Percentiles rank a stretch among this genome's conserved stretches.
phyloP scores from a whole-genome alignment of 2,329 filamentous ascomycete species.

The Hysterium pulicare region DNA sequence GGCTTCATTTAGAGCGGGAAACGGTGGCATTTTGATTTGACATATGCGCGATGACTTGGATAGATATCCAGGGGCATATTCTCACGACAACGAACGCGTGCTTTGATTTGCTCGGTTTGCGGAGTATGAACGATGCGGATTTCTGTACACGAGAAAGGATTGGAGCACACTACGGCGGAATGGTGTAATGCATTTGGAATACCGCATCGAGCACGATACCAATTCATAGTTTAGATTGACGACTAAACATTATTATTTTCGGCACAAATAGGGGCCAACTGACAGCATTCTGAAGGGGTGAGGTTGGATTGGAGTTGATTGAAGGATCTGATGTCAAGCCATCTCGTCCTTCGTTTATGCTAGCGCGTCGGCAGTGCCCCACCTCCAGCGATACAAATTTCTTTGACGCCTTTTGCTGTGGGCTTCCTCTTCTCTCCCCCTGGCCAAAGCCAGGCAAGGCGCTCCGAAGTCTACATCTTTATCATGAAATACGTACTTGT shows the following conservation, averaged over 20 bases:
- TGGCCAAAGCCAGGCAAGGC: slow-evolving; percentile 39
- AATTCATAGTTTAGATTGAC: slow-evolving; percentile 32
- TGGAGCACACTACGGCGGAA: slow-evolving; percentile 9
- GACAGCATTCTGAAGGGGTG: slow-evolving; percentile 4
- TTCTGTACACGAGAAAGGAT: slow-evolving; percentile 1
- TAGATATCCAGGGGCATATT: slow-evolving; percentile 32
- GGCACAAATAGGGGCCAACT: neutral
- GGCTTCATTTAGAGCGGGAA: slow-evolving; percentile 15
- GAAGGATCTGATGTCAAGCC: slow-evolving; percentile 16
- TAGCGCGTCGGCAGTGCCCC: slow-evolving; percentile 12
- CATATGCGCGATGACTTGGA: slow-evolving; percentile 11
- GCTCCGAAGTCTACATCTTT: slow-evolving; percentile 30
- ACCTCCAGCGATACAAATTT: slow-evolving; percentile 21
- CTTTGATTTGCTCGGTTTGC: neutral
- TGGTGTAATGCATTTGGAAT: slow-evolving; percentile 29
- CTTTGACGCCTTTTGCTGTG: slow-evolving; percentile 20
- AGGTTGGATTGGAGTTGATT: too few relatives aligned
- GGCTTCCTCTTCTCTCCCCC: slow-evolving; percentile 41
- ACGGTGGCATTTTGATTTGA: slow-evolving; percentile 21
- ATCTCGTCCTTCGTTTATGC: slow-evolving; percentile 12
- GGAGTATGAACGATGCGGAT: slow-evolving; percentile 3
- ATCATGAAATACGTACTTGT: slow-evolving; percentile 81
- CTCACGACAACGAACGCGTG: neutral
- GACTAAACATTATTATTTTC: too few relatives aligned
- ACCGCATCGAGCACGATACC: slow-evolving; percentile 35